phyloP scores from a whole-genome alignment of 305 asterid species.

The Fraxinus sp. region DNA sequence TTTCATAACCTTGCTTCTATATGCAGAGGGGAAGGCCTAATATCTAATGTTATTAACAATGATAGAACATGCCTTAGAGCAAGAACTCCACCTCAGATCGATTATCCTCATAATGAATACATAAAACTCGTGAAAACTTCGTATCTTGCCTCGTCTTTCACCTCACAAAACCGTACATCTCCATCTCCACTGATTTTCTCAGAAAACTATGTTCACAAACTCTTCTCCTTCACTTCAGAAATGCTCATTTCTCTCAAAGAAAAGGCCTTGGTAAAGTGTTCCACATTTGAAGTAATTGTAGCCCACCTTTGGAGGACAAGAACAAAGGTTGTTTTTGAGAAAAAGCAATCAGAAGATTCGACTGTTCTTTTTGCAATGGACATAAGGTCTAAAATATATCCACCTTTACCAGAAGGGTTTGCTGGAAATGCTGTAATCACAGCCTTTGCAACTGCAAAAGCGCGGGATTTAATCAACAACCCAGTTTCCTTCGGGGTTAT shows the following conservation, averaged over 20 bases:
- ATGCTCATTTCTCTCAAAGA: constrained; percentile 27
- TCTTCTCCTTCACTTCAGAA: constrained; percentile 36
- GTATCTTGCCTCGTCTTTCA: constrained; percentile 37
- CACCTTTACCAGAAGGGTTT: constrained; percentile 25
- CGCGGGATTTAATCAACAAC: constrained; percentile 26
- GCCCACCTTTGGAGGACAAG: constrained; percentile 47
- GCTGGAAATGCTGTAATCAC: constrained; percentile 47
- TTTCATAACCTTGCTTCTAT: constrained; percentile 39
- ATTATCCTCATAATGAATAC: constrained; percentile 41
- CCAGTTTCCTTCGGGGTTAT: constrained; percentile 31
- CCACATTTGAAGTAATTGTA: constrained; percentile 45
- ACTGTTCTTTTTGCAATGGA: constrained; percentile 46
- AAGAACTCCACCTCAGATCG: constrained; percentile 46
- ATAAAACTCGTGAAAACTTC: constrained; percentile 16
- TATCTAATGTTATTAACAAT: constrained; percentile 20
- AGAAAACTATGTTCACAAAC: constrained; percentile 30
- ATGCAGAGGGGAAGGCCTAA: constrained; percentile 40
- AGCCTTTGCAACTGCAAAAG: constrained; percentile 30
- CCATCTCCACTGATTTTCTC: constrained; percentile 42
- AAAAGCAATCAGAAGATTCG: constrained; percentile 8
- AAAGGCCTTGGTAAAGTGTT: constrained; percentile 29
- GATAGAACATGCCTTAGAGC: constrained; percentile 37
- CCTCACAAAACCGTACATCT: constrained; percentile 28
- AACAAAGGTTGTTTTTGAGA: constrained; percentile 28
- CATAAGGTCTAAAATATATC: constrained; percentile 31